Base-by-base conservation (phyloP, 768 basidiomycete genomes). In the Xerocomus potaroensis region DNA sequence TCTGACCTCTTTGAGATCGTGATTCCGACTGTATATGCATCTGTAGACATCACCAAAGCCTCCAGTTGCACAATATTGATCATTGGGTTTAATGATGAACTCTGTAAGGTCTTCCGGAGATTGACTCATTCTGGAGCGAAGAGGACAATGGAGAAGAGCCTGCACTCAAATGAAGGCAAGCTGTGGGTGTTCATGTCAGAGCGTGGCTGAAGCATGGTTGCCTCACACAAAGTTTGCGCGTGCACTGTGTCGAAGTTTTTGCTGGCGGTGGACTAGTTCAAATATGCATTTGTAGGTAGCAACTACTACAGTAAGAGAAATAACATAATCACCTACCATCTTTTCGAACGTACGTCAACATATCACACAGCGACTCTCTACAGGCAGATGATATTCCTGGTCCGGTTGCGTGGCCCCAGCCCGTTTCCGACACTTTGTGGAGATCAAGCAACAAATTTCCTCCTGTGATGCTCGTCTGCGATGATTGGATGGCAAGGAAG, bases 321-420 rank as follows among this genome's bases (percentile, higher is more conserved):
- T 35, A 27, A 31, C 18, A 6, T 15, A 26, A 35, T 14, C 26
- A 44, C 27, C 18, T 19, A 44, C 23, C 32, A 22, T 19, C 6
- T 4, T 19, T n/a, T n/a, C n/a, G n/a, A n/a, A n/a, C n/a, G 21
- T 33, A 19, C 18, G 21, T 64, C 48, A 64, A n/a, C 56, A 55
- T 26, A 62, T 51, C 14, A 61, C 36, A 33, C 60, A 61, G n/a
- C 29, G n/a, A 12, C 1, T 6, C 3, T 40, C 39, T 0, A 21
- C 2, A 5, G 12, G 18, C 6, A 18, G 3, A 10, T 53, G 41
- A 23, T 58, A 63, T 14, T 48, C 48, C 39, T 5, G 27, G 14
- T 41, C 45, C 11, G 50, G 48, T 18, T 19, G 2, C 1, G 21
- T 10, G 6, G 45, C 35, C 29, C 3, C 5, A 4, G 48, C 7